Evolutionary conservation across 78 protist species (phyloP), one percentile per base, ranked within the genome.

Genomic region (Dictyostelium brefeldianum): DNA sequence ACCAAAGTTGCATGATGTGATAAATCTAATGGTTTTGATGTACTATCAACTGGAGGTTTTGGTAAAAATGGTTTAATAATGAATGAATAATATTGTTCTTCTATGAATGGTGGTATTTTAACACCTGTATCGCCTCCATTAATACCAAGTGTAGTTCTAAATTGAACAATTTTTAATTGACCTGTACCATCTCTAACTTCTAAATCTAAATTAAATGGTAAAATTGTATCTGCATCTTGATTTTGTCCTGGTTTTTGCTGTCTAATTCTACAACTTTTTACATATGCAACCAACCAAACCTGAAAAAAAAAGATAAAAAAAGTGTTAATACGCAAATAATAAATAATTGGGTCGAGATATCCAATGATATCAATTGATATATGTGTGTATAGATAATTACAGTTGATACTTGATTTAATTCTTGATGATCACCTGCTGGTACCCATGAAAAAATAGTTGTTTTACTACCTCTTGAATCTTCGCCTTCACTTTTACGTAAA

Each of bases 151-250:
- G 78, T 31, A 29, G 75, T 67, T 36, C 31, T 67, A 15, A 31
- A 67, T 67, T 67, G 75, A 67, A 67, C 36, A 46, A 73, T 46
- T 12, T 46, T 73, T 29, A 46, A 31, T 46, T 73, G 56, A n/a
- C 56, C 50, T 43, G 56, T 46, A 46, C 79, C 79, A 73, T 73
- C 79, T 46, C 56, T 20, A 73, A 73, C 47, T 15, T 31, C 48
- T 4, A 67, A 67, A 31, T 67, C 75, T 31, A 67, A 31, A 67
- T 0, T 67, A 31, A 15, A 67, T 67, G 75, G 27, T 67, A 1
- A n/a, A n/a, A n/a, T n/a, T n/a, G n/a, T n/a, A n/a, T n/a, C n/a
- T n/a, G n/a, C n/a, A n/a, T n/a, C n/a, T n/a, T n/a, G n/a, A n/a
- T n/a, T n/a, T n/a, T n/a, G n/a, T n/a, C n/a, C n/a, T n/a, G 29